Percentiles rank a stretch among this genome's conserved stretches.
Evolutionary conservation across 495 filamentous ascomycete genomes (phyloP).

Genomic region (Symbiotaphrina buchneri): DNA sequence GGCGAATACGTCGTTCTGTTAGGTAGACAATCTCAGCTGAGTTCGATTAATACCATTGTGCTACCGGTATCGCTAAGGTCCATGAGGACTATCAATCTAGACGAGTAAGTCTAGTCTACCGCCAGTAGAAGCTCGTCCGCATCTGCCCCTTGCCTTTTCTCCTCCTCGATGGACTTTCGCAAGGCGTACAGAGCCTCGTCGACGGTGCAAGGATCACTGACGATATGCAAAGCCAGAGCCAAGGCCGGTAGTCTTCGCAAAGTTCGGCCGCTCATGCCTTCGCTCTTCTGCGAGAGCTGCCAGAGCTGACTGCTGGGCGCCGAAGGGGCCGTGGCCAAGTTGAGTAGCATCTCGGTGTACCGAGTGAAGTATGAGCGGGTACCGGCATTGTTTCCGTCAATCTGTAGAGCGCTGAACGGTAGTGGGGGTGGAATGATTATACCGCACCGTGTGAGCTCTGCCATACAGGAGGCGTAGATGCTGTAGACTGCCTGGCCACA

Average conservation of each 20-base stretch:
- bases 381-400: conserved; percentile 1
- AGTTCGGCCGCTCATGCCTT: conserved; percentile 14
- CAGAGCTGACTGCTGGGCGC: conserved; percentile 3
- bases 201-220: conserved; percentile 9
- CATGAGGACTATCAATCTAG: too few relatives aligned
- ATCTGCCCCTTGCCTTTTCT: too few relatives aligned
- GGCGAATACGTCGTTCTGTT: too few relatives aligned
- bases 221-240: conserved; percentile 13
- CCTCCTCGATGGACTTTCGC: conserved; percentile 7
- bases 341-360: not conserved
- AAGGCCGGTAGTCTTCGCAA: conserved; percentile 13
- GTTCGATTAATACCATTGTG: too few relatives aligned
- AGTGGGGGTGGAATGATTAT: conserved; percentile 10
- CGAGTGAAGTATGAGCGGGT: not conserved
- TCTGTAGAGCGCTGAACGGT: not conserved
- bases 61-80: too few relatives aligned
- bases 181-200: conserved; percentile 10
- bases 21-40: too few relatives aligned
- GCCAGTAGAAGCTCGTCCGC: too few relatives aligned
- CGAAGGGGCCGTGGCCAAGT: not conserved
- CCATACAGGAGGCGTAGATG: conserved; percentile 24
- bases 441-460: conserved; percentile 21
- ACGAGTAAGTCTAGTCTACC: too few relatives aligned
- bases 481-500: conserved; percentile 18
- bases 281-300: conserved; percentile 3